Conservation (phyloP, 2,329 filamentous ascomycete genomes). For the Claviceps humidiphila region DNA sequence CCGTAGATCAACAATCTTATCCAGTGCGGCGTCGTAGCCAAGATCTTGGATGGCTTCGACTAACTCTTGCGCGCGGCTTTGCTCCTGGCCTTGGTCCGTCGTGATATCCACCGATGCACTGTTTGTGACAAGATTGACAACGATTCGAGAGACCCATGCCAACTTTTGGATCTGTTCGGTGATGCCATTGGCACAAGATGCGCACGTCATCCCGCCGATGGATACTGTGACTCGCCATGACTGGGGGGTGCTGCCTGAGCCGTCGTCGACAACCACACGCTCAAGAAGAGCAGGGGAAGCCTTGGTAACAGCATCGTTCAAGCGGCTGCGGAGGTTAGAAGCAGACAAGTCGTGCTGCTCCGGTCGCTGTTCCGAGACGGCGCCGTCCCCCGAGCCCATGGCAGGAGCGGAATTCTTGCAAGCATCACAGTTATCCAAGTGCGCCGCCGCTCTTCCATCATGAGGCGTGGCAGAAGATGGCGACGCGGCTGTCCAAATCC, state of each 20-base stretch:
- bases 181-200: slow-evolving; percentile 52
- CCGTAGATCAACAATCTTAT: slow-evolving; percentile 31
- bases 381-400: slow-evolving; percentile 3
- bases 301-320: neutral
- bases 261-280: slow-evolving; percentile 12
- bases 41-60: slow-evolving; percentile 43
- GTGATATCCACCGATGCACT: slow-evolving; percentile 47
- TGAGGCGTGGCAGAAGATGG: slow-evolving; percentile 10
- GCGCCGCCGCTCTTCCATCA: slow-evolving; percentile 16
- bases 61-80: slow-evolving; percentile 19
- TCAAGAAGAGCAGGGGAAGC: slow-evolving; percentile 11
- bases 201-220: slow-evolving; percentile 62
- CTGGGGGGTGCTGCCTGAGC: slow-evolving; percentile 2
- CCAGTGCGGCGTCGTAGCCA: slow-evolving; percentile 52
- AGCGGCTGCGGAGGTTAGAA: slow-evolving; percentile 5
- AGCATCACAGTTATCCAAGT: slow-evolving; percentile 25
- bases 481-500: slow-evolving; percentile 16
- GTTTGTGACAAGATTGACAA: slow-evolving; percentile 54
- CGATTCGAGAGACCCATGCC: slow-evolving; percentile 43
- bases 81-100: slow-evolving; percentile 17
- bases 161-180: slow-evolving; percentile 42
- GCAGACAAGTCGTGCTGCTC: slow-evolving; percentile 2
- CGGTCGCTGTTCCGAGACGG: slow-evolving; percentile 2
- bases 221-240: slow-evolving; percentile 40
- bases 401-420: slow-evolving; percentile 16